Evolutionary conservation across 2,329 filamentous ascomycete genomes (phyloP).

Genomic region (Monilinia laxa): DNA sequence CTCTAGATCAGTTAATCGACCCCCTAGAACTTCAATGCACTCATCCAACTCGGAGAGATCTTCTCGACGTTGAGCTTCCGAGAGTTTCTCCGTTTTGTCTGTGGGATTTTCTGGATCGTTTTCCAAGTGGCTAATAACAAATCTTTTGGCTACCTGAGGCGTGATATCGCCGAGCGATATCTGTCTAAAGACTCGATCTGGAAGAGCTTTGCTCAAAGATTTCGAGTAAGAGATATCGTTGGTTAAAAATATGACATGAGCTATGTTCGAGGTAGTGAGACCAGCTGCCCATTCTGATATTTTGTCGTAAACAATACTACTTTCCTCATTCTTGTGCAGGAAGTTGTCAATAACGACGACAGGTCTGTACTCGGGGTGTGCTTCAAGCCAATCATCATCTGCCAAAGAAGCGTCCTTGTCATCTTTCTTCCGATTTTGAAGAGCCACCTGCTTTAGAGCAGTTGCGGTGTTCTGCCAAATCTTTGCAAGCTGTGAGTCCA

Average conservation of each 20-base stretch:
- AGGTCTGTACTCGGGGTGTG: slow-evolving; percentile 78
- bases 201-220: slow-evolving; percentile 79
- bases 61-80: slow-evolving; percentile 35
- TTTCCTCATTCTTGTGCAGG: slow-evolving; percentile 72
- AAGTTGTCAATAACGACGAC: slow-evolving; percentile 93
- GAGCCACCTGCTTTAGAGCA: slow-evolving; percentile 74
- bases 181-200: slow-evolving; percentile 86
- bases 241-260: slow-evolving; percentile 92
- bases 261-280: slow-evolving; percentile 81
- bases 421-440: slow-evolving; percentile 66
- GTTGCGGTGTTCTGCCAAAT: slow-evolving; percentile 81
- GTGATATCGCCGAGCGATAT: slow-evolving; percentile 84
- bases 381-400: slow-evolving; percentile 86
- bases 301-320: slow-evolving; percentile 68
- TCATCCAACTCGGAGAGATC: slow-evolving; percentile 73
- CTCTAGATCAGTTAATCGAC: slow-evolving; percentile 92
- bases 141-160: slow-evolving; percentile 81
- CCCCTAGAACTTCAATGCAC: slow-evolving; percentile 80
- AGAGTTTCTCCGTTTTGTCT: slow-evolving; percentile 35
- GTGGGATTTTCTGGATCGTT: slow-evolving; percentile 41
- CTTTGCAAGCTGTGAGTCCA: slow-evolving; percentile 85
- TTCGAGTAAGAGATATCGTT: slow-evolving; percentile 88
- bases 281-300: slow-evolving; percentile 87
- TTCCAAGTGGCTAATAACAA: slow-evolving; percentile 80
- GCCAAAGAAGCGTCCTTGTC: slow-evolving; percentile 71